Conservation (phyloP, 2,329 filamentous ascomycete genomes). For the Ampelomyces quisqualis region DNA sequence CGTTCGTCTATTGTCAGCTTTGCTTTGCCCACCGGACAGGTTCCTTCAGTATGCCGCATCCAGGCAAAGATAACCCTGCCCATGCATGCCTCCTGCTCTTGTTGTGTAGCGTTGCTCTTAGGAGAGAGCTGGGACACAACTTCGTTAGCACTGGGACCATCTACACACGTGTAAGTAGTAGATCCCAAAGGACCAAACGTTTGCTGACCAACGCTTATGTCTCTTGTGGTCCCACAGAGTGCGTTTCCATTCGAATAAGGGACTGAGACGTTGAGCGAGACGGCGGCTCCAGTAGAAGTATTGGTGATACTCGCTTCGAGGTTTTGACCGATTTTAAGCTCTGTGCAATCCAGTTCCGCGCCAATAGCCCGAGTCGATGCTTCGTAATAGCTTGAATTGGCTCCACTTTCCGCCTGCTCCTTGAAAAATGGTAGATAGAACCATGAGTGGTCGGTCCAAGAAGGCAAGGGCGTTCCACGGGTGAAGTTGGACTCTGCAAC, state of each 20-base stretch:
- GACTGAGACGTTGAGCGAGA: not conserved
- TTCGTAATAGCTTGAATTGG: slow-evolving; percentile 13
- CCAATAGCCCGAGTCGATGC: slow-evolving; percentile 41
- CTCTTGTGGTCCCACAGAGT: not conserved
- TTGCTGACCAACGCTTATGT: not conserved
- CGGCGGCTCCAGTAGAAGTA: too few relatives aligned
- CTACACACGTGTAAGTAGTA: slow-evolving; percentile 1
- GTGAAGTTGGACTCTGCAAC: slow-evolving; percentile 51
- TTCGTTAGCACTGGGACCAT: slow-evolving; percentile 18
- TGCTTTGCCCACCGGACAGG: slow-evolving; percentile 9
- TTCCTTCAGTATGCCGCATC: slow-evolving; percentile 20
- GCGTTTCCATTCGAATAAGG: not conserved
- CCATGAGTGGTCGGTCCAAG: slow-evolving; percentile 52
- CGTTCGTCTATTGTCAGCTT: slow-evolving; percentile 2
- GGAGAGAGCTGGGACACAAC: slow-evolving; percentile 9
- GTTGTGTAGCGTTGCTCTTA: slow-evolving; percentile 16
- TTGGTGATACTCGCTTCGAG: not conserved
- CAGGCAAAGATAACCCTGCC: slow-evolving; percentile 29
- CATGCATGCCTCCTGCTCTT: slow-evolving; percentile 23
- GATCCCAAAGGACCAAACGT: not conserved
- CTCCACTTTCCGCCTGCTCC: slow-evolving; percentile 1
- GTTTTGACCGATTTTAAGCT: slow-evolving; percentile 16
- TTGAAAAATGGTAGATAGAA: slow-evolving; percentile 53
- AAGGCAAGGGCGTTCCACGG: slow-evolving; percentile 46
- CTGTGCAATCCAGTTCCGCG: slow-evolving; percentile 37